Base-by-base conservation (phyloP, 1,139 yeast species). In the Geotrichum phurueaensis region DNA sequence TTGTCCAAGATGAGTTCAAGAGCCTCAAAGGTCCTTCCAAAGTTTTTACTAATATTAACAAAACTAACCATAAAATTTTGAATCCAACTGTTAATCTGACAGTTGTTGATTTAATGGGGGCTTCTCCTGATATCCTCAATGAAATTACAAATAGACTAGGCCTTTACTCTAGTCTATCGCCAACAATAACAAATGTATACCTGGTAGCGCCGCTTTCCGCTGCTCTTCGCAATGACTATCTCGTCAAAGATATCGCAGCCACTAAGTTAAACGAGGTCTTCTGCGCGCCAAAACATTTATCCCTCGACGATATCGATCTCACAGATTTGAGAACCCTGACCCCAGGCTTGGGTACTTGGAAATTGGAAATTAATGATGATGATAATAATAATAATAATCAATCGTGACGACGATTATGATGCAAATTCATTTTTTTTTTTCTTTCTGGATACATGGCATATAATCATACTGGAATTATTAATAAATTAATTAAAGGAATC, bases 281-380 rank as follows among this genome's bases (percentile, higher is more conserved):
- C 70, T 66, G 67, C 22, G 60, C 64, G 1, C 58, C 66, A 22
- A 61, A 65, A 58, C 66, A 69, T 59, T 50, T 71, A 15, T 65
- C 68, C n/a, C 62, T 64, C 65, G 76, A 66, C 54, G 64, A 58
- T 71, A 75, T 89, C 59, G 89, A 88, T 65, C 72, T 79, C 53
- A 67, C 71, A 0, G 74, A 80, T 54, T 62, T 72, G 47, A 66
- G 75, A 1, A 79, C 86, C 1, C 75, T 86, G 58, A 70, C 68
- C 6, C 89, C 89, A 1, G 96, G 96, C 0, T 70, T 84, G 39
- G 84, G 81, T 1, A 72, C 84, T 10, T 84, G 82, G 73, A 77
- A 79, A 66, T 63, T 81, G 36, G 36, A 43, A 33, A 27, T 15
- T 15, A 50, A 23, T 5, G 12, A 9, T 49, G 25, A 50, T 50